These are phyloP conservation scores for Chlamydomonas asymmetrica DNA, from an alignment of 139 green algal species.

Conservation along the genomic window DNA sequence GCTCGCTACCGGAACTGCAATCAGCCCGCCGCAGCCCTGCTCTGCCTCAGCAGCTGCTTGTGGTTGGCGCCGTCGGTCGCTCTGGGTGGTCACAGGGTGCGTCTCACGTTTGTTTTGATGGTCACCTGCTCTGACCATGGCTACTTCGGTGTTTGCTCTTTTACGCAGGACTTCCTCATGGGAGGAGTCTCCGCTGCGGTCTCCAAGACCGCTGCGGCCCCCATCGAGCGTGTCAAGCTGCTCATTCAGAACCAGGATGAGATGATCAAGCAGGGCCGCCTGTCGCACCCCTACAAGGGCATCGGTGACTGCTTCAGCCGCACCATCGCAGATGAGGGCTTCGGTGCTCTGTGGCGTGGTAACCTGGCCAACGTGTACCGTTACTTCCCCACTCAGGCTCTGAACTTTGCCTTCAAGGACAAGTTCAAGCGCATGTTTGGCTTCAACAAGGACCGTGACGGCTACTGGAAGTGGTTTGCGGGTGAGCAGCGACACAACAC, in stretches of 20 bases:
- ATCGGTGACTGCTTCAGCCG: slow-evolving; percentile 96
- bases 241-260: slow-evolving; percentile 78
- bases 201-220: slow-evolving; percentile 90
- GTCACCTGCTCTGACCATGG: no score
- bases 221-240: slow-evolving; percentile 98
- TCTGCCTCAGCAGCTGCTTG: no score
- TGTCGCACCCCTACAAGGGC: slow-evolving; percentile 77
- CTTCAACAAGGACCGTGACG: slow-evolving; percentile 87
- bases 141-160: background rate
- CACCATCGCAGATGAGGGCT: slow-evolving; percentile 84
- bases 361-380: slow-evolving; percentile 97
- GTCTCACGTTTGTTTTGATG: no score
- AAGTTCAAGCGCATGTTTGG: slow-evolving; percentile 98
- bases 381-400: slow-evolving; percentile 92
- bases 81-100: no score
- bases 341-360: slow-evolving; percentile 94
- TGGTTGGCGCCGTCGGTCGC: no score
- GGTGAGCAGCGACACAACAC: slow-evolving; percentile 39
- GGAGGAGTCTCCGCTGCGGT: slow-evolving; percentile 77
- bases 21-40: no score
- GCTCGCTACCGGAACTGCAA: no score
- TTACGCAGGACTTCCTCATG: slow-evolving; percentile 48
- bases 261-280: slow-evolving; percentile 69
- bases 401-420: slow-evolving; percentile 99
- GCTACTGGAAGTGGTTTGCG: slow-evolving; percentile 96